Evolutionary conservation across 2,329 filamentous ascomycete species (phyloP), one percentile per base, ranked within the genome.

Genomic region (Penicillium oxalicum): DNA sequence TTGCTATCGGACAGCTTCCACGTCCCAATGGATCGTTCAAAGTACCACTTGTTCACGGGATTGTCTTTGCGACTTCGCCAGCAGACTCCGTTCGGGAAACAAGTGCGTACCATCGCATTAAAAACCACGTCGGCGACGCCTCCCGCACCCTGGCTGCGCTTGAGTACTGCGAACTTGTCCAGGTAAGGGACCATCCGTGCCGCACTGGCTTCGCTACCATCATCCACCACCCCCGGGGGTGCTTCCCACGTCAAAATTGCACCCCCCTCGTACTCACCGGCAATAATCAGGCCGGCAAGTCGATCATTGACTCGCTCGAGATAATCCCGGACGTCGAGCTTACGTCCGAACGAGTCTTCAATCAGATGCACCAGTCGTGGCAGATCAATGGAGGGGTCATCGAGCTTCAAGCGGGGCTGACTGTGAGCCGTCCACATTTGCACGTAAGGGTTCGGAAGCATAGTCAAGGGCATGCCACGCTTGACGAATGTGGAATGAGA

Each of bases 21-120:
- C 2, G 84, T 91, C 0, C 93, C 93, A 41, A 80, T 74, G 2
- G 88, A 88, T 41, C 93, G 79, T 70, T 98, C 93, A 70, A 97
- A 96, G 68, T 98, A 98, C 93, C 93, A 98, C 66, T 96, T 96
- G 65, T 98, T 98, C 4, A 98, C 93, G 0, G 91, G 91, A 63
- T 98, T 97, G 64, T 91, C 82, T 62, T 86, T 86, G 44, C 93
- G 77, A 65, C 88, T 94, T 48, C 91, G 78, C 93, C 93, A 98
- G 63, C 91, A 94, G 1, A 97, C 87, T 1, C 93, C 93, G 2
- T 81, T 71, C 0, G 91, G 91, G 58, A 97, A 94, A 60, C 91
- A 95, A 18, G 85, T 83, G 27, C 87, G 80, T 4, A 95, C 88
- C 87, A 98, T 95, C 32, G 90, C 86, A 54, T 94, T 95, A 72